Evolutionary conservation across 305 asterid species (phyloP).

Genomic region (Fraxinus nigra): DNA sequence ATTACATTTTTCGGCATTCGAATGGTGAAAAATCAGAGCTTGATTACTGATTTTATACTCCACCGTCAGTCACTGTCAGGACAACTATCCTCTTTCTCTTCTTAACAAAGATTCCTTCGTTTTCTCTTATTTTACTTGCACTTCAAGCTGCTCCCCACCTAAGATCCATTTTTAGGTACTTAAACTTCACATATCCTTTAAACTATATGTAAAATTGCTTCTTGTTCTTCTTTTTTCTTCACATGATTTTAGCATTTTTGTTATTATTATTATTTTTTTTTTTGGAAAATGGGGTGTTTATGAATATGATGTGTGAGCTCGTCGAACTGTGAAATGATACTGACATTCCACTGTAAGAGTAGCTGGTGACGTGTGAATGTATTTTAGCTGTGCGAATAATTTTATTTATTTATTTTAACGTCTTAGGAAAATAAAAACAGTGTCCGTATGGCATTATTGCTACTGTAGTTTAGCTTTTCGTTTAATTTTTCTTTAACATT

Average conservation of each 20-base stretch:
- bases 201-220: not conserved
- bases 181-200: conserved; percentile 28
- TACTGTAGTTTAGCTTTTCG: conserved; percentile 23
- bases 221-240: not conserved
- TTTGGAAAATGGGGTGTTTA: not conserved
- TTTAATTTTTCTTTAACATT: conserved; percentile 26
- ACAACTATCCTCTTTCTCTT: conserved; percentile 36
- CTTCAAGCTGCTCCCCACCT: conserved; percentile 56
- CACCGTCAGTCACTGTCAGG: conserved; percentile 34
- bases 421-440: conserved; percentile 23
- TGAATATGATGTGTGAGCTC: conserved; percentile 50
- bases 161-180: conserved; percentile 73
- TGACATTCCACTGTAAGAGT: conserved; percentile 30
- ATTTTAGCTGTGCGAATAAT: conserved; percentile 17
- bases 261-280: conserved; percentile 7
- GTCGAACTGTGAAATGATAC: conserved; percentile 24
- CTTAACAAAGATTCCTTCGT: conserved; percentile 40
- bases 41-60: conserved; percentile 40
- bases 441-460: conserved; percentile 27
- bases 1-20: conserved; percentile 25
- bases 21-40: conserved; percentile 28
- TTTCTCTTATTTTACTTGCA: conserved; percentile 35
- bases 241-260: conserved; percentile 17
- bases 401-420: conserved; percentile 12
- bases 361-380: conserved; percentile 31